Base-by-base conservation (phyloP, 192 early-diverging fungal species). In the Backusella parvicylindrica region DNA sequence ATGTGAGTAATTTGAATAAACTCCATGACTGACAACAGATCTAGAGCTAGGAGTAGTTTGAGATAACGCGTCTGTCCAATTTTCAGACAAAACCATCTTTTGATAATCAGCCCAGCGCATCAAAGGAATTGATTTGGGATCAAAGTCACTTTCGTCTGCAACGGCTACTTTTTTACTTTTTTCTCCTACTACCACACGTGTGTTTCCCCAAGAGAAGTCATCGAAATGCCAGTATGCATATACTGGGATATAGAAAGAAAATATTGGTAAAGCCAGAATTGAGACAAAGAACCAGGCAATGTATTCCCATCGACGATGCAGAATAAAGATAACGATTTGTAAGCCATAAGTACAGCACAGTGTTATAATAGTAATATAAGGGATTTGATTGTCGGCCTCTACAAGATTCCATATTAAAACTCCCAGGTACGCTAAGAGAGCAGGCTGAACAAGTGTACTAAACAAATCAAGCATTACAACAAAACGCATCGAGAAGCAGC, bases 171-270 rank as follows among this genome's bases (percentile, higher is more conserved):
- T 91, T 82, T 86, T 90, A 64, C 95, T 93, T 41, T 92, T 92
- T 72, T 95, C 93, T 70, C 96, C 97, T n/a, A 95, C 84, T 11
- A 97, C 94, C 28, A 93, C 68, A 81, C 97, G 94, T 32, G 97
- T 99, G 79, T 96, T 97, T 73, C 96, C 97, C 97, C 97, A 99
- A 11, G 95, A 96, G 75, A 99, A 99, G 78, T 99, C 96, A 82
- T 99, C 97, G 80, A 98, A 97, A 86, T 96, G 95, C 97, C 97
- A 99, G 88, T 97, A 99, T 16, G 97, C 85, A 82, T 98, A 99
- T 35, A 95, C 40, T 12, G 92, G 92, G 72, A 92, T 86, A 36
- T 87, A 86, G 76, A 94, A 90, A 7, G 91, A 89, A 80, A 96
- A 98, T n/a, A 96, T 81, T 5, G 95, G 95, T 70, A 96, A 91